These are phyloP conservation scores for Aspergillus quadricinctus DNA, from an alignment of 2,329 filamentous ascomycete species.

Conservation along the genomic window DNA sequence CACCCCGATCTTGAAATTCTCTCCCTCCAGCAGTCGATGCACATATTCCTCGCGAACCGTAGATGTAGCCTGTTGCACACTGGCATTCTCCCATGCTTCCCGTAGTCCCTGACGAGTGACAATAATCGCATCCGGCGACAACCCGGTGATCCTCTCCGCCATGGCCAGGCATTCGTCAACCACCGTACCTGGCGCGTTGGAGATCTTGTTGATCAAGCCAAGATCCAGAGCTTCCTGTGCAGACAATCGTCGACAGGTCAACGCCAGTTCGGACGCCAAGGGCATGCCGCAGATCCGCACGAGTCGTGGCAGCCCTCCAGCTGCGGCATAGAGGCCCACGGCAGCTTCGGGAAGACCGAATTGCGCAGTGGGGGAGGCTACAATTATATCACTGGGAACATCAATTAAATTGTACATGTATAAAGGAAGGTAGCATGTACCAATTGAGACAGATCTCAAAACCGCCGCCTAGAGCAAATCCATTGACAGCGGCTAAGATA, in stretches of 20 bases:
- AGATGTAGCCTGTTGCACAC: conserved; percentile 63
- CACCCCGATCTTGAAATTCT: conserved; percentile 85
- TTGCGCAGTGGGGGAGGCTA: conserved; percentile 54
- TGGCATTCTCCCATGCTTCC: conserved; percentile 64
- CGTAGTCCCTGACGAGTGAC: conserved; percentile 65
- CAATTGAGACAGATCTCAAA: conserved; percentile 91
- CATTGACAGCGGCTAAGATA: conserved; percentile 73
- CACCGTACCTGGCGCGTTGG: conserved; percentile 64
- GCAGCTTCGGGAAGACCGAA: conserved; percentile 70
- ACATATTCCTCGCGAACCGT: conserved; percentile 82
- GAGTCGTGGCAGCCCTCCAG: conserved; percentile 65
- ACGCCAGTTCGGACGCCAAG: conserved; percentile 66
- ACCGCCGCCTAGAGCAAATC: conserved; percentile 69
- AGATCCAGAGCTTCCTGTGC: conserved; percentile 58
- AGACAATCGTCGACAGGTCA: conserved; percentile 58
- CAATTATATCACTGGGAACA: conserved; percentile 63
- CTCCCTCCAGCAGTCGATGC: conserved; percentile 76
- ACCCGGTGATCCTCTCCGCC: conserved; percentile 56
- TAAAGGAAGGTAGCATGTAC: conserved; percentile 28
- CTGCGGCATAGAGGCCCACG: conserved; percentile 65
- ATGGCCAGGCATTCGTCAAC: conserved; percentile 67
- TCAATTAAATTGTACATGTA: too few relatives aligned
- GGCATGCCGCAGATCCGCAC: conserved; percentile 64
- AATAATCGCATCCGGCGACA: conserved; percentile 71
- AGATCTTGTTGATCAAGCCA: conserved; percentile 64